Evolutionary conservation across 208 protist species (phyloP).

Genomic region (Strigomonas oncopelti): DNA sequence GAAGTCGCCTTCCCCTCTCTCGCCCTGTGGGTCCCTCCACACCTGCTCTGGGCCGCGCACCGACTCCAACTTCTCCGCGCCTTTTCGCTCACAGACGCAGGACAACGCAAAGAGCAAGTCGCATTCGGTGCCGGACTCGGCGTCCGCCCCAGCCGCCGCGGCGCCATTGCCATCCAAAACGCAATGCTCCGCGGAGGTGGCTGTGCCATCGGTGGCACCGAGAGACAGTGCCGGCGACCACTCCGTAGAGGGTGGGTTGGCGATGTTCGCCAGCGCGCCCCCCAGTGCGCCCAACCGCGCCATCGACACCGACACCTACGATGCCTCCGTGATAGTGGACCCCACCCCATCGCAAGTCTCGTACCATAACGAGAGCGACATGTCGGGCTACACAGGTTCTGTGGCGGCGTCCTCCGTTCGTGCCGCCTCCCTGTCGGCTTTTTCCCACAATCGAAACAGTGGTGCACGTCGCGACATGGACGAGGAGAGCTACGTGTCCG

Average conservation of each 20-base stretch:
- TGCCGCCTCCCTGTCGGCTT: neutral
- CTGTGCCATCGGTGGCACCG: no score
- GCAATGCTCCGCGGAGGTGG: no score
- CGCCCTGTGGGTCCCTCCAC: neutral
- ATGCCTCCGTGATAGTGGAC: neutral
- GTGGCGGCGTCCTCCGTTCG: neutral
- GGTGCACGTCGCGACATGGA: neutral
- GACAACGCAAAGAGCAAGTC: neutral
- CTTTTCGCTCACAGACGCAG: neutral
- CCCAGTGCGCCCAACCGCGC: neutral
- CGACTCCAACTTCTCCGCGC: neutral
- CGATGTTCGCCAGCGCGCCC: neutral
- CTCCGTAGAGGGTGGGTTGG: neutral
- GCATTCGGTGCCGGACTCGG: no score
- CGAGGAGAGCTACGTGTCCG: neutral
- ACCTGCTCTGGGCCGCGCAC: neutral
- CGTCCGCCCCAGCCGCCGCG: no score
- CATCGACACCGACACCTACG: neutral
- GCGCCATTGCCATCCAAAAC: no score
- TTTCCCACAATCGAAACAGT: neutral
- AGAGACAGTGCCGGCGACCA: neutral
- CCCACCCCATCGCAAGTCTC: neutral
- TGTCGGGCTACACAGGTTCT: neutral
- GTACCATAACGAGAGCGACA: neutral
- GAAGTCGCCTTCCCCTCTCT: neutral